Evolutionary conservation across 352 stramenopile species (phyloP).

Genomic region (Thraustotheca clavata): DNA sequence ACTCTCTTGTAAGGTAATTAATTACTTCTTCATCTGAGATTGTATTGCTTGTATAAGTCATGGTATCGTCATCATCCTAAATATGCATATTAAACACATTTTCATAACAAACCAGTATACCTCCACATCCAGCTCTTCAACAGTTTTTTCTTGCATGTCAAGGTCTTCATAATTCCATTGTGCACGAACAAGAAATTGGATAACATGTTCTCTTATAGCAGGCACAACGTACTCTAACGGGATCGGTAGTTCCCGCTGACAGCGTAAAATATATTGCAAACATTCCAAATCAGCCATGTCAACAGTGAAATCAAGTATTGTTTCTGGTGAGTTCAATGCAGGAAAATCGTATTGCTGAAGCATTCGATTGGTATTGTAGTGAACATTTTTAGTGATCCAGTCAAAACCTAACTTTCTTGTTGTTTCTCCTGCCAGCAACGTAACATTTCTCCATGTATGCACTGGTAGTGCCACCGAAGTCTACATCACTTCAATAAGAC

Average conservation of each 20-base stretch:
- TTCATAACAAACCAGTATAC: too few relatives aligned
- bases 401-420: slow-evolving; percentile 9
- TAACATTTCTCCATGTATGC: slow-evolving; percentile 15
- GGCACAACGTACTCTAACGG: slow-evolving; percentile 8
- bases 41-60: neutral
- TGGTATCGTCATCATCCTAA: neutral
- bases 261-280: slow-evolving; percentile 10
- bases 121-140: neutral
- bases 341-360: neutral
- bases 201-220: slow-evolving; percentile 4
- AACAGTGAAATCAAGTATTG: slow-evolving; percentile 4
- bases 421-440: neutral
- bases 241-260: neutral
- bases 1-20: slow-evolving; percentile 9
- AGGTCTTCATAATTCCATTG: slow-evolving; percentile 4
- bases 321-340: neutral
- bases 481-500: neutral
- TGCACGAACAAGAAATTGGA: slow-evolving; percentile 12
- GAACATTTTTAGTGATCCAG: slow-evolving; percentile 18
- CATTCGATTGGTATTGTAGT: neutral
- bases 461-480: neutral
- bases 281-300: neutral
- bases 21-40: neutral
- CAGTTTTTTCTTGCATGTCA: neutral
- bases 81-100: neutral